Percentiles rank a stretch among this genome's conserved stretches.
Evolutionary conservation across 257 asterid species (phyloP).

Genomic region (Nyctanthes arbortristis): DNA sequence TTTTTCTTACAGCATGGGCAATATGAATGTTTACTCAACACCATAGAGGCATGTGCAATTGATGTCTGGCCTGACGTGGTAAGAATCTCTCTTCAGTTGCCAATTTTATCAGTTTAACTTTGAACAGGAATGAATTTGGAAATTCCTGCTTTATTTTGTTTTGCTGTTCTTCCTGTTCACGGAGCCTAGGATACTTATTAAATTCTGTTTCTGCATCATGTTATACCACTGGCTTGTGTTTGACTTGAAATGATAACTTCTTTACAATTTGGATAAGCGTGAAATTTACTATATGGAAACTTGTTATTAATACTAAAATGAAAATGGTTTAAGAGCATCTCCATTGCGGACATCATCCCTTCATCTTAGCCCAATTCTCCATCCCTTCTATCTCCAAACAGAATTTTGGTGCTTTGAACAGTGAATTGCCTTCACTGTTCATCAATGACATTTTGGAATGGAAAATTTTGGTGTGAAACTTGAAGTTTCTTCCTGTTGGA

Average conservation of each 20-base stretch:
- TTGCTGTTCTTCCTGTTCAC: background rate
- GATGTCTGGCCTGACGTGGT: conserved; percentile 93
- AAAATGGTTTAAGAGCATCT: background rate
- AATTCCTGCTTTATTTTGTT: background rate
- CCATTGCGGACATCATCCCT: no score
- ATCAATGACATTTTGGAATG: no score
- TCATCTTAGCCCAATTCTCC: no score
- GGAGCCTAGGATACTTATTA: background rate
- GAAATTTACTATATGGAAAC: background rate
- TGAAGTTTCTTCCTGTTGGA: no score
- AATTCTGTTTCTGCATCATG: background rate
- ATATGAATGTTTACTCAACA: conserved; percentile 73
- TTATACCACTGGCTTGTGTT: background rate
- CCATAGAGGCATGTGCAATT: conserved; percentile 91
- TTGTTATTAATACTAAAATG: background rate
- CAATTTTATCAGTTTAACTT: background rate
- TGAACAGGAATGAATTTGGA: background rate
- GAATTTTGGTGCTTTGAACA: no score
- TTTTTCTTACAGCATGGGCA: conserved; percentile 69
- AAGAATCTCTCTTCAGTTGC: conserved; percentile 30
- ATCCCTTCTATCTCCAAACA: no score
- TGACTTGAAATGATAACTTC: background rate
- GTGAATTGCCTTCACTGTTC: no score
- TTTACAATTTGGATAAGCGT: background rate
- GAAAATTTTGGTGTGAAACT: no score